Evolutionary conservation across 495 filamentous ascomycete genomes (phyloP).

Genomic region (Penicillium soppii): DNA sequence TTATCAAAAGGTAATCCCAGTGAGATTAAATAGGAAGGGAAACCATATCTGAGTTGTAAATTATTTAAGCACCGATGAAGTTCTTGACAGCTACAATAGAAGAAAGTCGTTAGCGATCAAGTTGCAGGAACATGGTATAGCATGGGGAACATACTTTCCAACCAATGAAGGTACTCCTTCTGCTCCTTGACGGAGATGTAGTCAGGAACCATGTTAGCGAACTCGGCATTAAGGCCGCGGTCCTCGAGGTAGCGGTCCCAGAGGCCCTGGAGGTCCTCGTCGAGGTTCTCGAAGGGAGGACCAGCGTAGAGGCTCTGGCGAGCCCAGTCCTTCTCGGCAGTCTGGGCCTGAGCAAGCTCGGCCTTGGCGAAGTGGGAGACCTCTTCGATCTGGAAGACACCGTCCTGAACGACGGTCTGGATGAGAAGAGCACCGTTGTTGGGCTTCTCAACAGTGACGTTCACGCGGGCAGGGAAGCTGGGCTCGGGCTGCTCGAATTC

Average conservation of each 20-base stretch:
- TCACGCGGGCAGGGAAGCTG: slow-evolving; percentile 78
- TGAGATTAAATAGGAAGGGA: neutral
- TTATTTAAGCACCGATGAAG: slow-evolving; percentile 66
- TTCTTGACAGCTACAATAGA: slow-evolving; percentile 59
- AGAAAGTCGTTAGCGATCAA: slow-evolving; percentile 13
- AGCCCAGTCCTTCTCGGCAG: slow-evolving; percentile 66
- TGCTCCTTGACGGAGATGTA: slow-evolving; percentile 99
- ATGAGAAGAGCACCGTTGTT: slow-evolving; percentile 78
- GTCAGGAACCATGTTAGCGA: slow-evolving; percentile 89
- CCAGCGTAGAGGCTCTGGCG: slow-evolving; percentile 81
- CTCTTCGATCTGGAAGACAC: slow-evolving; percentile 85
- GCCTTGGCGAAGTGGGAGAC: slow-evolving; percentile 80
- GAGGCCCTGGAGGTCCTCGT: slow-evolving; percentile 90
- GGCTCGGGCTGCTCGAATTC: slow-evolving; percentile 56
- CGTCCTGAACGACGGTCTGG: slow-evolving; percentile 84
- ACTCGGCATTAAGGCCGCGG: slow-evolving; percentile 81
- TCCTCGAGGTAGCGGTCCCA: slow-evolving; percentile 94
- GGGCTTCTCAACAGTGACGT: slow-evolving; percentile 83
- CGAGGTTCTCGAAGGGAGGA: slow-evolving; percentile 88
- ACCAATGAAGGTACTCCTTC: slow-evolving; percentile 91
- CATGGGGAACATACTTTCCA: slow-evolving; percentile 61
- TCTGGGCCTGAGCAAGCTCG: slow-evolving; percentile 64
- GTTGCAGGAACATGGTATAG: neutral
- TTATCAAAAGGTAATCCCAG: neutral
- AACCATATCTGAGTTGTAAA: neutral